Percentiles rank a stretch among this genome's conserved stretches.
These are phyloP conservation scores for Starmerella cellae DNA, from an alignment of 805 yeast species.

Conservation along the genomic window DNA sequence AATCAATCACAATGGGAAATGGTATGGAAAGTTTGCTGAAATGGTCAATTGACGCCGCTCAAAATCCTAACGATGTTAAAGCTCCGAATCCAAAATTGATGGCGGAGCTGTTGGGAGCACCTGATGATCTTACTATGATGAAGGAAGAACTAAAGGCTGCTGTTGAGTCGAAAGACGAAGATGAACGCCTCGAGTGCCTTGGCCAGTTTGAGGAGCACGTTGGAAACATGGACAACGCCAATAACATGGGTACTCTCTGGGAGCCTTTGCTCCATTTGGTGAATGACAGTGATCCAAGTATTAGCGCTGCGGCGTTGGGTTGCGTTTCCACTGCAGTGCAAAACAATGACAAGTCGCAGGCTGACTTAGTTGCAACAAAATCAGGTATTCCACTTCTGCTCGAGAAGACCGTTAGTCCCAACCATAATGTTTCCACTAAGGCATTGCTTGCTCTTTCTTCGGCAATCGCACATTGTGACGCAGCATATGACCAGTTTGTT, in stretches of 20 bases:
- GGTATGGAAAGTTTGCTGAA: constrained; percentile 78
- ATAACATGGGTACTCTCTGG: constrained; percentile 84
- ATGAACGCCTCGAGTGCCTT: constrained; percentile 58
- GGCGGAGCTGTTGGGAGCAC: constrained; percentile 63
- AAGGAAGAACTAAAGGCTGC: constrained; percentile 55
- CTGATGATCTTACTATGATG: constrained; percentile 87
- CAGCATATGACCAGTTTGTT: constrained; percentile 44
- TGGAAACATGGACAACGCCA: constrained; percentile 89
- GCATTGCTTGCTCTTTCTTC: constrained; percentile 68
- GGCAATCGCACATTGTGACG: constrained; percentile 52
- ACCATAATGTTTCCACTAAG: constrained; percentile 38
- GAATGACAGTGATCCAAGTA: constrained; percentile 31
- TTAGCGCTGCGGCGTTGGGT: constrained; percentile 52
- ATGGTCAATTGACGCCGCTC: constrained; percentile 76
- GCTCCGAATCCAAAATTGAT: constrained; percentile 63
- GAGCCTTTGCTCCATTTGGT: constrained; percentile 47
- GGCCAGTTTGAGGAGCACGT: constrained; percentile 89
- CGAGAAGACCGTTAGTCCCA: constrained; percentile 20
- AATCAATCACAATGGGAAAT: constrained; percentile 7
- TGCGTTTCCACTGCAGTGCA: constrained; percentile 86
- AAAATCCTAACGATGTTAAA: constrained; percentile 37
- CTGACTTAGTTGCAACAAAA: constrained; percentile 35
- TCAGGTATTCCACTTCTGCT: constrained; percentile 25
- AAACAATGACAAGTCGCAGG: constrained; percentile 68
- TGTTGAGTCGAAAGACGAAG: constrained; percentile 38